Evolutionary conservation across 495 filamentous ascomycete species (phyloP), one percentile per base, ranked within the genome.

Genomic region (Penicillium maclennaniae): DNA sequence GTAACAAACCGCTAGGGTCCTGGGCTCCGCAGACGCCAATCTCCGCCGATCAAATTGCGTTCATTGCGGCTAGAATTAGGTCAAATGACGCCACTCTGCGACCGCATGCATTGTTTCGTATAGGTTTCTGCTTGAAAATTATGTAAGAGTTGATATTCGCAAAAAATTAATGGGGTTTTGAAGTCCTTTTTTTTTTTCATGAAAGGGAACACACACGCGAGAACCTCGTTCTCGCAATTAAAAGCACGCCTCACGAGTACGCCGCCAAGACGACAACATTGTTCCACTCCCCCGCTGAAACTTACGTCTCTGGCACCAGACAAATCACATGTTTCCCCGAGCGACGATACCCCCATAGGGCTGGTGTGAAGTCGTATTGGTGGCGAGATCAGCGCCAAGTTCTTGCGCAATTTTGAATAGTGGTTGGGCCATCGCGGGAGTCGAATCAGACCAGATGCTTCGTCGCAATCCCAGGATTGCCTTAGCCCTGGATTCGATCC

Each of bases 391-490:
- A 20, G 38, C 19, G 39, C 40, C 39, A 43, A 43, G 39, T 50
- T 26, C 48, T 43, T n/a, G 34, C 48, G 48, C 39, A 26, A 50
- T 50, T 31, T 21, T 31, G 48, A 39, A 14, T 17, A 1, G 6
- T 9, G 8, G 10, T 50, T 15, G 26, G 37, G 26, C 39, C 23
- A 50, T 43, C 17, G 39, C 47, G 4, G 36, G 15, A 43, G 21
- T 26, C 36, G 21, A 49, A 38, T 49, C 47, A 15, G n/a, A 49
- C 16, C 19, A 21, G 15, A 23, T 49, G 80, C 80, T 38, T 71
- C 75, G 39, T 41, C 26, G 37, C 6, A n/a, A 37, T 14, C 7
- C 20, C 21, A 37, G 25, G 28, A 49, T 41, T 10, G 2, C 21
- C 21, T 15, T 16, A n/a, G 34, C 6, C 27, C 6, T 8, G 27